Conservation (phyloP, 306 rosid species). For the Quercus gilva region DNA sequence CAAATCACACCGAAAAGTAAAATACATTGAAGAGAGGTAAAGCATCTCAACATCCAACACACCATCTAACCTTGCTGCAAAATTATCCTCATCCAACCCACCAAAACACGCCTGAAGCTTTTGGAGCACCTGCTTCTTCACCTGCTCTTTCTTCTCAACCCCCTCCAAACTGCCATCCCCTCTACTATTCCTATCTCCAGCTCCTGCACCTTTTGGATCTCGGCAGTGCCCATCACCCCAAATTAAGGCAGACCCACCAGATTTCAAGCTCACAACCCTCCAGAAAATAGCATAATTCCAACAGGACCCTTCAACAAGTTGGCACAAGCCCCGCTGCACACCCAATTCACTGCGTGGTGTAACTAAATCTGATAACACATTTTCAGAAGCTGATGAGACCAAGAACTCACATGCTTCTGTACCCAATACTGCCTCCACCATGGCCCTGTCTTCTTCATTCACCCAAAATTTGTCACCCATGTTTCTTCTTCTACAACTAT, state of each 20-base stretch:
- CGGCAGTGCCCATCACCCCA: constrained; percentile 80
- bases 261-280: constrained; percentile 70
- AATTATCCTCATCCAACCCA: constrained; percentile 44
- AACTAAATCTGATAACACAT: constrained; percentile 43
- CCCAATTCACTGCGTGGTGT: constrained; percentile 41
- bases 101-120: constrained; percentile 61
- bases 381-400: constrained; percentile 56
- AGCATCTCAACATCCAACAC: constrained; percentile 73
- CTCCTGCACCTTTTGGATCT: constrained; percentile 37
- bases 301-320: constrained; percentile 61
- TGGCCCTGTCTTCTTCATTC: constrained; percentile 67
- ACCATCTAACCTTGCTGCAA: constrained; percentile 36
- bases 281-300: constrained; percentile 86
- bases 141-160: constrained; percentile 43
- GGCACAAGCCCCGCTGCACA: constrained; percentile 50
- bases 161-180: constrained; percentile 29
- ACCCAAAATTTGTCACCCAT: constrained; percentile 70
- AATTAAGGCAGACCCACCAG: constrained; percentile 65
- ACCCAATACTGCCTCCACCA: constrained; percentile 81
- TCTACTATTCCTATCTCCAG: constrained; percentile 16
- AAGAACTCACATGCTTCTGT: constrained; percentile 72
- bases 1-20: constrained; percentile 57
- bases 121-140: constrained; percentile 62
- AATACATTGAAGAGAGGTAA: constrained; percentile 60
- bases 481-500: constrained; percentile 24